Evolutionary conservation across 139 green algal species (phyloP), one percentile per base, ranked within the genome.

Genomic region (Closterium sp.): DNA sequence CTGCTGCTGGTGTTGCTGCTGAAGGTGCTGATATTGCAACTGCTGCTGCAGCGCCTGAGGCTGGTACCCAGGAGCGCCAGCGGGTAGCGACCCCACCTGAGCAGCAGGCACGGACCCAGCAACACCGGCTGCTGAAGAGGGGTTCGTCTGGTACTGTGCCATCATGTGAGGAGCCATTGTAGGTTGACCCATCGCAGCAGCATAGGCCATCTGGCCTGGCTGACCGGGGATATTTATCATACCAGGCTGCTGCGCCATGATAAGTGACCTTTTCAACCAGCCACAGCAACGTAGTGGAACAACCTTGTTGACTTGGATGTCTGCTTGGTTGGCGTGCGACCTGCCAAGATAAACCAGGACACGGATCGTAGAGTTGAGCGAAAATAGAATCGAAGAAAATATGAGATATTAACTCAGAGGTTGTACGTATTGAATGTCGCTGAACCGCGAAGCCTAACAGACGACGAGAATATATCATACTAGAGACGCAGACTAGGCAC

Each of bases 1-100:
- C 91, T 98, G 96, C 89, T 94, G 87, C 88, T 90, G 70, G 7
- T 95, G 87, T 50, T 95, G 88, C 86, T 91, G 91, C 62, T 94
- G 90, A 28, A 94, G 86, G 93, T 93, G 92, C 34, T 94, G 89
- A 24, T 95, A 92, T 22, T 94, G 88, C 21, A 92, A 45, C 79
- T 93, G 90, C 85, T 93, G 90, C 90, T 87, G 85, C n/a, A 32
- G 85, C 85, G n/a, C 28, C 85, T 87, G 85, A 27, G 62, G 62
- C 62, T 79, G 62, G 62, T 79, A 79, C 62, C 62, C 62, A 27
- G 62, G 62, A 27, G 62, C 62, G 4, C 62, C 62, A 79, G 62
- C 62, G 1, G 62, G 62, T 79, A 79, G 38, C 38, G 38, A 50
- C 38, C 38, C 62, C 62, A 79, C 62, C 27, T 79, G 62, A 24